phyloP scores from a whole-genome alignment of 768 basidiomycete genomes.

The Lentinula raphanica region DNA sequence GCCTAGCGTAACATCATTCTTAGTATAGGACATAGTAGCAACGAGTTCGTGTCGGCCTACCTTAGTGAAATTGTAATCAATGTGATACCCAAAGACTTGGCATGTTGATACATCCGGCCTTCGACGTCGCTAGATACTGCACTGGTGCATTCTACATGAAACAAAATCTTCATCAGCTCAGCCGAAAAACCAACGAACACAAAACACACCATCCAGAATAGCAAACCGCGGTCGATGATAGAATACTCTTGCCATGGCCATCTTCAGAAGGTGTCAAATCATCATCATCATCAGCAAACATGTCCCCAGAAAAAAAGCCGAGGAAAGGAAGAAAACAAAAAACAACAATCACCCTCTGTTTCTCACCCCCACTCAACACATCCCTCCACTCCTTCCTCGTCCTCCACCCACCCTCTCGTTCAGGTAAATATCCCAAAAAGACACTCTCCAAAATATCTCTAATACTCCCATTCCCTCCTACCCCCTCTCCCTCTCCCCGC shows the following conservation, averaged over 20 bases:
- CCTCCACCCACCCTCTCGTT: slow-evolving; percentile 84
- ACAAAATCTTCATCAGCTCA: too few relatives aligned
- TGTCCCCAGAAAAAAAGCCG: too few relatives aligned
- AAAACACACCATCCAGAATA: slow-evolving; percentile 70
- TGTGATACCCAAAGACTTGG: slow-evolving; percentile 84
- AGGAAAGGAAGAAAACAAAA: not conserved
- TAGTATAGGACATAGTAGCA: not conserved
- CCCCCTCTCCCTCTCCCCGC: not conserved
- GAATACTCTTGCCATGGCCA: slow-evolving; percentile 91
- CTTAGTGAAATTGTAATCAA: slow-evolving; percentile 89
- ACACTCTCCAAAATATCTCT: slow-evolving; percentile 75
- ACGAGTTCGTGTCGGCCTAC: slow-evolving; percentile 30
- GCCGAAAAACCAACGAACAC: not conserved
- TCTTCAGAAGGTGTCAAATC: too few relatives aligned
- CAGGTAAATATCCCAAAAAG: slow-evolving; percentile 79
- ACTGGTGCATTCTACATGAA: slow-evolving; percentile 75
- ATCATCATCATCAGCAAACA: too few relatives aligned
- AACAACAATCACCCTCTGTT: slow-evolving; percentile 63
- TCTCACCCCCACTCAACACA: slow-evolving; percentile 94
- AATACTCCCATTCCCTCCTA: slow-evolving; percentile 64
- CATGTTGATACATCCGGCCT: slow-evolving; percentile 91
- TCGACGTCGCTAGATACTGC: slow-evolving; percentile 96
- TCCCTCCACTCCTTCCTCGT: slow-evolving; percentile 95
- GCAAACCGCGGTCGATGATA: slow-evolving; percentile 83
- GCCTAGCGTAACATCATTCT: too few relatives aligned